These are phyloP conservation scores for Glaciozyma antarctica DNA, from an alignment of 768 basidiomycete genomes.

Conservation along the genomic window DNA sequence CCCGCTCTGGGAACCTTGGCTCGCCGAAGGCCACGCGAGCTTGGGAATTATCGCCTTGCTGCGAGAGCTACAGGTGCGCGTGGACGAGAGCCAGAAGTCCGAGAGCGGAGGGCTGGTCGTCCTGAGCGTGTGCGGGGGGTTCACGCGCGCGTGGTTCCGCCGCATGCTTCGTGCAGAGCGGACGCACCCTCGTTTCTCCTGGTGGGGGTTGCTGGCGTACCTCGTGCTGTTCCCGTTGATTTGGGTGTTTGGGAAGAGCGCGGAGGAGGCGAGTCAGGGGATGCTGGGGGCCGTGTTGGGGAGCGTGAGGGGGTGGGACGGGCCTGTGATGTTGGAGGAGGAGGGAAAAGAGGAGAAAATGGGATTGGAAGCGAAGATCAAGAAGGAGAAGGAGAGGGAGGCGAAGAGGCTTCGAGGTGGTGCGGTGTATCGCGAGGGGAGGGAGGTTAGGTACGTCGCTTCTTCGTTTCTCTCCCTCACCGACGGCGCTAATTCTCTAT, in stretches of 20 bases:
- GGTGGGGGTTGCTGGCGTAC: constrained; percentile 10
- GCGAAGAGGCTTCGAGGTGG: neutral
- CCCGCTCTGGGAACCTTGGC: constrained; percentile 43
- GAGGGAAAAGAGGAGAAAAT: constrained; percentile 5
- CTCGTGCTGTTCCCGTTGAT: constrained; percentile 22
- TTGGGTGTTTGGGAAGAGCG: constrained; percentile 25
- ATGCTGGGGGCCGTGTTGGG: constrained; percentile 15
- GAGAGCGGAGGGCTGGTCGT: constrained; percentile 62
- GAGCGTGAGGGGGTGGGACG: neutral
- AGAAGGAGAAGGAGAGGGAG: neutral
- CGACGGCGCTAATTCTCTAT: neutral
- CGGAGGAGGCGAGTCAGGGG: constrained; percentile 19
- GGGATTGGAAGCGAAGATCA: constrained; percentile 5
- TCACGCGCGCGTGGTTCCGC: constrained; percentile 48
- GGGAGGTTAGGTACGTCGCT: constrained; percentile 14
- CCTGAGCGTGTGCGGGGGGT: constrained; percentile 63
- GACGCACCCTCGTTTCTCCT: neutral
- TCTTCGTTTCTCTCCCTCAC: neutral
- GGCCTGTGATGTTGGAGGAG: constrained; percentile 3
- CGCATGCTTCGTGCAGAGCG: constrained; percentile 10
- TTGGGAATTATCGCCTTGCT: constrained; percentile 54
- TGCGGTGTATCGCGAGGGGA: constrained; percentile 23
- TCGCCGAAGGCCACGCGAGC: constrained; percentile 54
- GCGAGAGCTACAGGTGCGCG: constrained; percentile 69
- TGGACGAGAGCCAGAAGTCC: constrained; percentile 51